Evolutionary conservation across 164 flowering plant species (phyloP), one percentile per base, ranked within the genome.

Genomic region (Umbellularia californica): DNA sequence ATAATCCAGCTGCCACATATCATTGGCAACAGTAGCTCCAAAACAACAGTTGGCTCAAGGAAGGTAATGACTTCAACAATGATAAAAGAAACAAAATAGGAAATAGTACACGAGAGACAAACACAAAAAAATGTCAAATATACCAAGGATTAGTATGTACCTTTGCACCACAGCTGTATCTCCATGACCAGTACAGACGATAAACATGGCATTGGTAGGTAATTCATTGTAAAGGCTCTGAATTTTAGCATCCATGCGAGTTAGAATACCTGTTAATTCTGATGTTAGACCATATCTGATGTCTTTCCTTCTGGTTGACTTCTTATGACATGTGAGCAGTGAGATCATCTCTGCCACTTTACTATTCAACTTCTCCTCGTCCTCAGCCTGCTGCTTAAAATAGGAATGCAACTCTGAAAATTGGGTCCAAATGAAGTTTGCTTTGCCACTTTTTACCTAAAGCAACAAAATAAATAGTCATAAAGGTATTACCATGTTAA

Each of bases 121-220:
- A 28, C 22, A 55, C 4, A n/a, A 2, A 69, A 69, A 20, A 15
- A 69, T 23, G n/a, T 20, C 15, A 58, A 25, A 20, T 58, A 58
- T 2, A 35, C 1, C 47, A 76, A 25, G 51, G 35, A 68, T 11
- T 12, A 65, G 51, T 2, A 69, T 73, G 2, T 83, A 96, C 99
- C 97, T 91, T 23, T 83, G 92, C 28, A 92, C 89, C 62, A 84
- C 76, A 72, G 93, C 90, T 70, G 88, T 91, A 83, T 96, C 90
- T 71, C 99, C 99, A 80, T 94, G 99, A 74, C 99, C 99, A 5
- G 97, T 92, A 81, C 92, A 96, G 50, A 91, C 77, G 74, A 96
- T 87, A 58, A 96, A 82, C 99, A 96, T 90, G 25, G 93, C 66
- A 80, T 96, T 96, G 7, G 78, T 71, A 2, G 98, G 97, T 76